phyloP scores from a whole-genome alignment of 352 stramenopile genomes.

The Phytopythium sindhum region DNA sequence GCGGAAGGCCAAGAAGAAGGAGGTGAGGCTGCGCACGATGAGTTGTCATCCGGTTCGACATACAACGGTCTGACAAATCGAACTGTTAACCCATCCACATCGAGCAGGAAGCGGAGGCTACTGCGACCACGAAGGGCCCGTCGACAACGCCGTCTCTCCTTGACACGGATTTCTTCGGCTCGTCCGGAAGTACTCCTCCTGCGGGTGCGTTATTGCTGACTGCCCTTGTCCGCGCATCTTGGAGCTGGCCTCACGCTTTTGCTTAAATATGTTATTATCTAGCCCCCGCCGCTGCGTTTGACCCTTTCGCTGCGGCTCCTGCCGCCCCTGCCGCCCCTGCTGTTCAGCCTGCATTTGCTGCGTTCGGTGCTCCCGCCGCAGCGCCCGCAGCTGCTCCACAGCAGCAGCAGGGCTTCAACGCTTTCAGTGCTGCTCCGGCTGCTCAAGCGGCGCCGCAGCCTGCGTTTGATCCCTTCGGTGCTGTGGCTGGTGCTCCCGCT shows the following conservation, averaged over 20 bases:
- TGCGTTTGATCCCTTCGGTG: constrained; percentile 63
- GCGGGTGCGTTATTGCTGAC: constrained; percentile 22
- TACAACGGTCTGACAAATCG: constrained; percentile 1
- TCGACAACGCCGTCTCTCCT: constrained; percentile 66
- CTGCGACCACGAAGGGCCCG: constrained; percentile 43
- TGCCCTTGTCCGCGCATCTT: neutral
- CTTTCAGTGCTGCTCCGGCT: constrained; percentile 30
- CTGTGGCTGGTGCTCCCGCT: constrained; percentile 20
- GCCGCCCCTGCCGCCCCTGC: constrained; percentile 18
- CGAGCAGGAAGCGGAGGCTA: constrained; percentile 32
- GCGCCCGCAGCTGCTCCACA: constrained; percentile 10
- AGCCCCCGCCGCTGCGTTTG: constrained; percentile 43
- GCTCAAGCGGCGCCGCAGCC: constrained; percentile 34
- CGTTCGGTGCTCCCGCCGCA: constrained; percentile 32
- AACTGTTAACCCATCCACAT: constrained; percentile 3
- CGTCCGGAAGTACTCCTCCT: constrained; percentile 27
- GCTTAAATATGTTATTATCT: neutral
- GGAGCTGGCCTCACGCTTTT: neutral
- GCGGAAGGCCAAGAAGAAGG: constrained; percentile 74
- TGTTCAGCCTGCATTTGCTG: constrained; percentile 29
- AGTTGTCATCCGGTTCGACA: neutral
- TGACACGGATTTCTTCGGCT: constrained; percentile 74
- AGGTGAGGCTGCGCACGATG: constrained; percentile 26
- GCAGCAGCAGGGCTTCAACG: constrained; percentile 51
- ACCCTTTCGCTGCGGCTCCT: constrained; percentile 56